phyloP scores from a whole-genome alignment of 148 eudicot genomes.

The Gaultheria prostrata region DNA sequence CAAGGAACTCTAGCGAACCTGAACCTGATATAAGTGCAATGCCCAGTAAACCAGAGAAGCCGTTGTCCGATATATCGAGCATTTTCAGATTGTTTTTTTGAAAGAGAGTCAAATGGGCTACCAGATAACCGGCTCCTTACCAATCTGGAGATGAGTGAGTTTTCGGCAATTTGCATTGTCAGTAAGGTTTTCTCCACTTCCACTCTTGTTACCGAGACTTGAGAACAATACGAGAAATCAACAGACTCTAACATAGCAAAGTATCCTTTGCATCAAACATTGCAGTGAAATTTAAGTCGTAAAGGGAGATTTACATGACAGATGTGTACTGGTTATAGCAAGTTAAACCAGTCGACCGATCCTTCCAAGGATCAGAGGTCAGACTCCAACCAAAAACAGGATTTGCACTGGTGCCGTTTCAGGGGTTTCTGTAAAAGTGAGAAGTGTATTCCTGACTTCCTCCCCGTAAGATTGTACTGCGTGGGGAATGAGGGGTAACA shows the following conservation, averaged over 20 bases:
- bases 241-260: slow-evolving; percentile 23
- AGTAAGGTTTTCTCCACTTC: slow-evolving; percentile 26
- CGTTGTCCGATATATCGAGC: slow-evolving; percentile 31
- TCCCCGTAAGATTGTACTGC: slow-evolving; percentile 16
- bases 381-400: slow-evolving; percentile 32
- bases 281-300: slow-evolving; percentile 22
- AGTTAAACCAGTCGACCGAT: slow-evolving; percentile 25
- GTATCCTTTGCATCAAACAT: slow-evolving; percentile 22
- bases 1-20: slow-evolving; percentile 29
- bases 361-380: slow-evolving; percentile 37
- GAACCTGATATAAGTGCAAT: slow-evolving; percentile 29
- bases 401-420: no score
- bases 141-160: slow-evolving; percentile 25
- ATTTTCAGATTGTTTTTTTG: slow-evolving; percentile 28
- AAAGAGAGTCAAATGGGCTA: slow-evolving; percentile 22
- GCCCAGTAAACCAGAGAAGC: slow-evolving; percentile 37
- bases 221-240: slow-evolving; percentile 26
- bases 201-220: slow-evolving; percentile 22
- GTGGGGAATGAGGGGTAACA: slow-evolving; percentile 18
- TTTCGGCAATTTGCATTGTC: slow-evolving; percentile 30
- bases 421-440: no score
- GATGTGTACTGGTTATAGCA: slow-evolving; percentile 14
- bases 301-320: slow-evolving; percentile 24
- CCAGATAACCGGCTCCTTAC: slow-evolving; percentile 34
- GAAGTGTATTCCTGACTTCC: no score